Conservation (phyloP, 2,329 filamentous ascomycete species). For the Colletotrichum brevisporum region DNA sequence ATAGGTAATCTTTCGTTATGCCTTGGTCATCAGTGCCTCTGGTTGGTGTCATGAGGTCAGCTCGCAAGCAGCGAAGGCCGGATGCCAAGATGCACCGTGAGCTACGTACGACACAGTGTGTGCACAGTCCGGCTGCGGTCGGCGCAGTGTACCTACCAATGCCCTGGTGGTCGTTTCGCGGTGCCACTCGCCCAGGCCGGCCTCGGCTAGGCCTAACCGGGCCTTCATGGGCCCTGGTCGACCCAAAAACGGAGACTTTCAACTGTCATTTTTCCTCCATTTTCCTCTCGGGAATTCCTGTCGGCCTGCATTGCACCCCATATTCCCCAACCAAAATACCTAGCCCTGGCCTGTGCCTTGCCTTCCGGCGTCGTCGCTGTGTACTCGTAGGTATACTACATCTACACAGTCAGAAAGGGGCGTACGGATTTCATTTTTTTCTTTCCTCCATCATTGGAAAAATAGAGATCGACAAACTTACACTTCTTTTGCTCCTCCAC, state of each 20-base stretch:
- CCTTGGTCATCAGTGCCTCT: constrained; percentile 17
- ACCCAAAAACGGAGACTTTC: constrained; percentile 25
- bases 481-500: constrained; percentile 10
- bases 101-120: not conserved
- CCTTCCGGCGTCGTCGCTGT: not conserved
- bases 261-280: constrained; percentile 30
- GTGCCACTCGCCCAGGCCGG: not conserved
- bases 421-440: no score
- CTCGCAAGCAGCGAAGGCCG: not conserved
- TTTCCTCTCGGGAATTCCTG: constrained; percentile 11
- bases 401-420: no score
- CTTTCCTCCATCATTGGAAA: not conserved
- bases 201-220: constrained; percentile 28
- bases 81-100: no score
- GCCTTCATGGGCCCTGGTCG: constrained; percentile 22
- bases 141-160: not conserved
- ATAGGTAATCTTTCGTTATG: not conserved
- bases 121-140: constrained; percentile 33
- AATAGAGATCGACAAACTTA: constrained; percentile 16
- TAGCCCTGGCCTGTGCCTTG: not conserved
- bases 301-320: not conserved
- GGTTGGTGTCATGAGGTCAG: not conserved
- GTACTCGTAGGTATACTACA: no score
- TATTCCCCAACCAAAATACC: not conserved
- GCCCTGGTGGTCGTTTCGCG: no score